Evolutionary conservation across 441 rosid species (phyloP), one percentile per base, ranked within the genome.

Genomic region (Gossypium armourianum): DNA sequence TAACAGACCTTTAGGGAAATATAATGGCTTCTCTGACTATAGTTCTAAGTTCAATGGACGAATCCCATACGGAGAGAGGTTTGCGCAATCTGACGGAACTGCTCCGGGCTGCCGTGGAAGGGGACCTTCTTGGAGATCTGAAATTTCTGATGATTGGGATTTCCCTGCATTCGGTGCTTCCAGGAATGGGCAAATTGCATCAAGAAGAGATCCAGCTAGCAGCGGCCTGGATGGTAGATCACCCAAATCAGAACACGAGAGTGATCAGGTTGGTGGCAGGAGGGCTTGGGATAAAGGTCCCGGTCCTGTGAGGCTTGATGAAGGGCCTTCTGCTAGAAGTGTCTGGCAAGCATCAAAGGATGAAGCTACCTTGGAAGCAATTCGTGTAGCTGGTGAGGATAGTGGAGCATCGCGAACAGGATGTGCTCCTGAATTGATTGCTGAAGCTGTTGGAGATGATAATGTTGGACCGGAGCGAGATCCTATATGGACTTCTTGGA

Each of bases 331-430:
- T 32, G 99, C 97, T 54, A 87, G 99, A 86, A 87, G 97, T 79
- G 97, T 90, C 65, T 95, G 99, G 97, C 99, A 89, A 82, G 97
- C 99, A 66, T 95, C 97, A 68, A 92, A 90, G 77, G 99, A 95
- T 55, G 97, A 95, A 86, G 99, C 99, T 64, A 95, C 99, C 40
- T 83, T 95, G 78, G 96, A 95, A 86, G 98, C 99, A 59, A 95
- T 95, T 72, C 87, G 98, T 62, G 96, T 88, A 62, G 98, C 95
- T 15, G 98, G 98, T 17, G 98, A 91, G 75, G 99, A 92, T 65
- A 76, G 79, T 26, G 90, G 86, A 66, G 79, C 83, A 62, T 74
- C 85, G 70, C 81, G 91, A 62, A 72, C 88, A 45, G 85, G 85
- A 36, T 82, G 89, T 77, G 81, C 83, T 71, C 96, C 97, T 71